These are phyloP conservation scores for Prunus armeniaca DNA, from an alignment of 306 rosid species.

Conservation along the genomic window DNA sequence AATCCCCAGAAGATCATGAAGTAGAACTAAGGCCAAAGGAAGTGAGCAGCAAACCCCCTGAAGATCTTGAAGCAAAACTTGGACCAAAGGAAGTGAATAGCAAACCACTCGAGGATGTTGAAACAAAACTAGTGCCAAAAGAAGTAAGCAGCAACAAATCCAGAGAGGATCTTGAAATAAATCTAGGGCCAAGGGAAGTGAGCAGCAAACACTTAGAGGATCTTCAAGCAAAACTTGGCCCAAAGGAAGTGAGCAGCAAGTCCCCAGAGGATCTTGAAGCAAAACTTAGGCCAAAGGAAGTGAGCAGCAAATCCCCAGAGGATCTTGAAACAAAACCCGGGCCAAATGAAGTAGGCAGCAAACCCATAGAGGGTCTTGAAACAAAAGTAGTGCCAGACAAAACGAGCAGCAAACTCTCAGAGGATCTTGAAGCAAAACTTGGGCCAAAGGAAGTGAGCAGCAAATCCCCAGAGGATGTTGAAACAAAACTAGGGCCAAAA, in stretches of 20 bases:
- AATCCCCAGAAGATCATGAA: not conserved
- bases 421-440: not conserved
- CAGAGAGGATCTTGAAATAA: not conserved
- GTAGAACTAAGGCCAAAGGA: conserved; percentile 22
- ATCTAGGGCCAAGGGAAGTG: not conserved
- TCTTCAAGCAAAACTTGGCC: not conserved
- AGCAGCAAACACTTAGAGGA: not conserved
- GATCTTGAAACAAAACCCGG: not conserved
- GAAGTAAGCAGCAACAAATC: not conserved
- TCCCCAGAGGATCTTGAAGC: not conserved
- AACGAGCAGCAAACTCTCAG: not conserved
- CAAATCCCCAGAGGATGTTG: not conserved
- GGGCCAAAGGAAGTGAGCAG: not conserved
- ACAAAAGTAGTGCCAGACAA: not conserved
- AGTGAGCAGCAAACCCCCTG: not conserved
- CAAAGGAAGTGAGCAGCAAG: not conserved
- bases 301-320: not conserved
- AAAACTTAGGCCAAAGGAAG: not conserved
- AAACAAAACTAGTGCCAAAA: not conserved
- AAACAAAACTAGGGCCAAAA: not conserved
- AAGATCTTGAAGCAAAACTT: conserved; percentile 33
- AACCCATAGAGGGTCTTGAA: not conserved
- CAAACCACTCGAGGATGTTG: not conserved
- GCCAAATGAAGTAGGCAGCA: not conserved
- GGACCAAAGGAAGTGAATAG: not conserved